Evolutionary conservation across 2,329 filamentous ascomycete genomes (phyloP), one percentile per base, ranked within the genome.

Genomic region (Colletotrichum godetiae): DNA sequence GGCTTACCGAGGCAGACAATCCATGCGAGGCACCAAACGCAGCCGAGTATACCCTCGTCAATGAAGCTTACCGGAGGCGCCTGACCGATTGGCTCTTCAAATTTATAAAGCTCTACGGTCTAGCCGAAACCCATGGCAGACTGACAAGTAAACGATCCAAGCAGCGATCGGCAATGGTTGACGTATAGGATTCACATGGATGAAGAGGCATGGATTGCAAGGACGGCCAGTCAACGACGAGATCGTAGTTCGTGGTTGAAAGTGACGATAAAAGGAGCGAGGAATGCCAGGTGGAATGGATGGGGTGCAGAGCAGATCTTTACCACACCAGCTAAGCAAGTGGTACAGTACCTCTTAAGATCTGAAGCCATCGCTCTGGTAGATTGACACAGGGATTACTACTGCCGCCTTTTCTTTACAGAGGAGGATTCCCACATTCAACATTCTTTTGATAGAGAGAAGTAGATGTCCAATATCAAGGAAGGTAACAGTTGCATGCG

Each of bases 381-480:
- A 27, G n/a, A n/a, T 19, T 52, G 10, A n/a, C 22, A 22, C n/a
- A 24, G 56, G 33, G n/a, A 59, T 46, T 19, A 24, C 33, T 19
- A 24, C 33, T 46, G n/a, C 52, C 52, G 31, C 22, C 15, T 57
- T 57, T 65, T 15, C 42, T 27, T 24, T 35, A 22, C 12, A 24
- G 61, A 24, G 46, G 46, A 56, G 13, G 27, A 15, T 37, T 49
- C 24, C 22, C 24, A 35, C 10, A 35, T 57, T 31, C 62, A 42
- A 52, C 42, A 59, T 67, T 67, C 55, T 29, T 71, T 71, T 49
- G 46, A 12, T 70, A 59, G n/a, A 42, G 37, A 52, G 31, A 46
- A 19, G 27, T 19, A n/a, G 42, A 49, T 49, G 42, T 49, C 42
- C 42, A 49, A 22, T n/a, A 49, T 49, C 19, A 19, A 49, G 42